A percentile compares a stretch with the other conserved stretches of the same genome.
Conservation (phyloP, 768 basidiomycete species). For the Piloderma croceum region DNA sequence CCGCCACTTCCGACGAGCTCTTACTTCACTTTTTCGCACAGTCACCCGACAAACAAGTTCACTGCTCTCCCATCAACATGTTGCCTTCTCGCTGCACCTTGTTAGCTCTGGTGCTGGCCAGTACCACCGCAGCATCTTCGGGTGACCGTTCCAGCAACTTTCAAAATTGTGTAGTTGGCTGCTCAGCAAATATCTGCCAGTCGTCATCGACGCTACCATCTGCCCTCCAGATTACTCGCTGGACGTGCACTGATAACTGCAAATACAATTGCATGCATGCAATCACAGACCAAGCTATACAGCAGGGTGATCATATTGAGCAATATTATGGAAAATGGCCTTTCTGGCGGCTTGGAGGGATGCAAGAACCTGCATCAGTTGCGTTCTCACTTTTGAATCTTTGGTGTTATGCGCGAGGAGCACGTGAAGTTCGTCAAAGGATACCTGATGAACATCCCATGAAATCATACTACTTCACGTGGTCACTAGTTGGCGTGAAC, state of each 20-base stretch:
- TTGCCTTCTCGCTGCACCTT: too few species aligned
- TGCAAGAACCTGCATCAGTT: slow-evolving; percentile 93
- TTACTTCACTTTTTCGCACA: too few species aligned
- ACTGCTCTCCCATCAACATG: too few species aligned
- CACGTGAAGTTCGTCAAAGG: slow-evolving; percentile 37
- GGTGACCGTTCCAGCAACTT: slow-evolving; percentile 32
- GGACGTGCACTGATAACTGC: slow-evolving; percentile 87
- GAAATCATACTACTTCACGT: slow-evolving; percentile 58
- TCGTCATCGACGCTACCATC: slow-evolving; percentile 32
- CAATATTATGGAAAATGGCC: slow-evolving; percentile 98
- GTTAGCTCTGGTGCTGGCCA: too few species aligned
- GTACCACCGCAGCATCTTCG: slow-evolving; percentile 17
- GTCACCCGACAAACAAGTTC: too few species aligned
- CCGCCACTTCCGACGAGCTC: too few species aligned
- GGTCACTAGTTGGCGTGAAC: slow-evolving; percentile 71
- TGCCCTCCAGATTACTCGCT: slow-evolving; percentile 64
- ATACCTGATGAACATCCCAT: slow-evolving; percentile 61
- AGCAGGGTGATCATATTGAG: slow-evolving; percentile 40
- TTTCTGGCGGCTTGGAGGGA: slow-evolving; percentile 81
- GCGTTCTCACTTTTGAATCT: slow-evolving; percentile 86
- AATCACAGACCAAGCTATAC: slow-evolving; percentile 55
- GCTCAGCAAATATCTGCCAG: slow-evolving; percentile 26
- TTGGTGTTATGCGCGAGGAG: slow-evolving; percentile 64
- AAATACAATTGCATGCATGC: slow-evolving; percentile 84
- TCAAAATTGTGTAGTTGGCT: slow-evolving; percentile 32